Percentiles rank a stretch among this genome's conserved stretches.
Evolutionary conservation across 192 early-diverging fungal genomes (phyloP).

Genomic region (Irineochytrium annulatum): DNA sequence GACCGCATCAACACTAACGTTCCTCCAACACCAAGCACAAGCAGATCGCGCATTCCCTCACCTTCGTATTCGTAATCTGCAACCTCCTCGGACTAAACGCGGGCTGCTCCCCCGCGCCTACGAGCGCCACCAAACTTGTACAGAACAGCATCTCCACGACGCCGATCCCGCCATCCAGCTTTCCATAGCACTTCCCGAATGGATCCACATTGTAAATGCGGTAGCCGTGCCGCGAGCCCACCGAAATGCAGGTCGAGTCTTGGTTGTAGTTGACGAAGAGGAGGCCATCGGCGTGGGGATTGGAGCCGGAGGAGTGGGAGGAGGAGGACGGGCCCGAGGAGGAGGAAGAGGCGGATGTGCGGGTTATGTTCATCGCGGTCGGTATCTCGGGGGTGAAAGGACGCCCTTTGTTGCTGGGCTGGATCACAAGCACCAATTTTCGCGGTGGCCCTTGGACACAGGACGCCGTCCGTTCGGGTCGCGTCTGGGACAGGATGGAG

Average conservation of each 20-base stretch:
- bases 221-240: conserved; percentile 80
- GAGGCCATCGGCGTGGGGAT: conserved; percentile 19
- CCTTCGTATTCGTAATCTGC: conserved; percentile 97
- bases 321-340: too few relatives aligned
- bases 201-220: conserved; percentile 97
- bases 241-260: conserved; percentile 75
- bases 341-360: too few relatives aligned
- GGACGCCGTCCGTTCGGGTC: too few relatives aligned
- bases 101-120: conserved; percentile 89
- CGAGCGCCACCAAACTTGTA: conserved; percentile 93
- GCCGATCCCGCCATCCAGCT: conserved; percentile 81
- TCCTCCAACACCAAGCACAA: too few relatives aligned
- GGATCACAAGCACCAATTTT: too few relatives aligned
- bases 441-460: too few relatives aligned
- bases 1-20: too few relatives aligned
- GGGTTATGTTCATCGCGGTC: too few relatives aligned
- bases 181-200: conserved; percentile 89
- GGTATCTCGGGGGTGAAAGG: too few relatives aligned
- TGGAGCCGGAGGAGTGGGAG: too few relatives aligned
- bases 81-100: conserved; percentile 80
- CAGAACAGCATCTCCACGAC: conserved; percentile 98
- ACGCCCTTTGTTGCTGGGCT: too few relatives aligned
- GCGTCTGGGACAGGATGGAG: too few relatives aligned
- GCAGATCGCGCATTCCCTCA: conserved; percentile 25
- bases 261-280: conserved; percentile 53